These are phyloP conservation scores for Fagus crenata DNA, from an alignment of 306 rosid species.

Conservation along the genomic window DNA sequence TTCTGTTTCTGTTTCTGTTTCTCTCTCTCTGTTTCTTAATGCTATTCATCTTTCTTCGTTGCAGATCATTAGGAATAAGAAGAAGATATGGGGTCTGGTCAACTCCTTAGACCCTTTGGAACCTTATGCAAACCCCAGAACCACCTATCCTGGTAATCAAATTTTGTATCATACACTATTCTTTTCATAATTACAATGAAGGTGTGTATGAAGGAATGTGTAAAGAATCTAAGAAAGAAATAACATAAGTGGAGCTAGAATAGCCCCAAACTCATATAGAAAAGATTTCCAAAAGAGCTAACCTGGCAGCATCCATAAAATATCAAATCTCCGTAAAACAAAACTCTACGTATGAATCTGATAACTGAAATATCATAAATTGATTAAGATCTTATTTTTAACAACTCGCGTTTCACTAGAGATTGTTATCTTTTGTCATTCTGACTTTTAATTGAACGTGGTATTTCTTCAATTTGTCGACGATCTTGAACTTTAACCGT, in stretches of 20 bases:
- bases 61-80: constrained; percentile 68
- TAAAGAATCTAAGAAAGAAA: too few species aligned
- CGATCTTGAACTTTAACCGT: constrained; percentile 7
- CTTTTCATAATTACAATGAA: background rate
- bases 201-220: too few species aligned
- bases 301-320: too few species aligned
- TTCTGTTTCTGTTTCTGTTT: too few species aligned
- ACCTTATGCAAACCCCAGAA: constrained; percentile 75
- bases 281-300: too few species aligned
- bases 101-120: constrained; percentile 68
- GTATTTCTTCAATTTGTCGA: background rate
- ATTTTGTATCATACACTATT: constrained; percentile 3
- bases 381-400: background rate
- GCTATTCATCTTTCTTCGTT: constrained; percentile 7
- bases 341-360: too few species aligned
- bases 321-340: too few species aligned
- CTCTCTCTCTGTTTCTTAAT: background rate
- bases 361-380: background rate
- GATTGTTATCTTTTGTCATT: background rate
- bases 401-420: background rate
- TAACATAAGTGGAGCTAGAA: too few species aligned
- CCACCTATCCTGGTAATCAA: constrained; percentile 68
- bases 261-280: too few species aligned
- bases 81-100: constrained; percentile 75
- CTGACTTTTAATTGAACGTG: background rate